Evolutionary conservation across 345 rosid genomes (phyloP).

Genomic region (Stellera chamaejasme): DNA sequence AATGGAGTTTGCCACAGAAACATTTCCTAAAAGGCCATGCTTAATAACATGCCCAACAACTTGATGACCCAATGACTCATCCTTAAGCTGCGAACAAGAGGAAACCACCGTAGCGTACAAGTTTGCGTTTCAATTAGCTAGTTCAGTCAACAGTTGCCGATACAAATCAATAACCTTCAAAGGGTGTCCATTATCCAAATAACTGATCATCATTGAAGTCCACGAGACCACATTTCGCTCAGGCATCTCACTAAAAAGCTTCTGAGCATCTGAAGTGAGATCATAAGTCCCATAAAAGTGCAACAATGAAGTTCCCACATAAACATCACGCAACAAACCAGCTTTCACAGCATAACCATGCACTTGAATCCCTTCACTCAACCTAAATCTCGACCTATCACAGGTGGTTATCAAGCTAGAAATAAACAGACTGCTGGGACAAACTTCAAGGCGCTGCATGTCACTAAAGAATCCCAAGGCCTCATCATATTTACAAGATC

Average conservation of each 20-base stretch:
- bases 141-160: slow-evolving; percentile 46
- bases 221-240: slow-evolving; percentile 74
- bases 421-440: slow-evolving; percentile 50
- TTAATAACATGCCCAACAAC: slow-evolving; percentile 51
- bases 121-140: slow-evolving; percentile 51
- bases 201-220: slow-evolving; percentile 86
- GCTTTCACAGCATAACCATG: slow-evolving; percentile 48
- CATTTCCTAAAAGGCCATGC: slow-evolving; percentile 44
- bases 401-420: slow-evolving; percentile 76
- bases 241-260: slow-evolving; percentile 78
- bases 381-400: slow-evolving; percentile 54
- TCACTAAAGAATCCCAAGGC: slow-evolving; percentile 35
- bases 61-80: slow-evolving; percentile 46
- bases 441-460: slow-evolving; percentile 33
- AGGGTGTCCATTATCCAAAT: slow-evolving; percentile 43
- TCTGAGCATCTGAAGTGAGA: slow-evolving; percentile 37
- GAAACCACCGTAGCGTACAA: slow-evolving; percentile 53
- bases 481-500: slow-evolving; percentile 34
- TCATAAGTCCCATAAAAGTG: slow-evolving; percentile 66
- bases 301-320: slow-evolving; percentile 71
- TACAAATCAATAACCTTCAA: slow-evolving; percentile 40
- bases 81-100: slow-evolving; percentile 52
- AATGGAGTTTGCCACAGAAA: slow-evolving; percentile 65
- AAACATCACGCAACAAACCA: slow-evolving; percentile 63
- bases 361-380: slow-evolving; percentile 56